These are phyloP conservation scores for Trapa bicornis DNA, from an alignment of 345 rosid species.

Conservation along the genomic window DNA sequence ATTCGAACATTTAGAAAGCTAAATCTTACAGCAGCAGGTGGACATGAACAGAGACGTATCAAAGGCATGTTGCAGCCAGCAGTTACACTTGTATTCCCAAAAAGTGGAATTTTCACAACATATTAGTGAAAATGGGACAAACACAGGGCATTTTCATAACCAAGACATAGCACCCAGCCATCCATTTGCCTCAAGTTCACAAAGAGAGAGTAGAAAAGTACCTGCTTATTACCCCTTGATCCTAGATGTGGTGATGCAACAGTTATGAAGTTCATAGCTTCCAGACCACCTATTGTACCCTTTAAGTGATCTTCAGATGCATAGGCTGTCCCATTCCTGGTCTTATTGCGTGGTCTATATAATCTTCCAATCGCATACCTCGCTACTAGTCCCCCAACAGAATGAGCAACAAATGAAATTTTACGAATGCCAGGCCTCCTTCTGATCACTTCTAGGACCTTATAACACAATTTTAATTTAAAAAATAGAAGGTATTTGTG, in stretches of 20 bases:
- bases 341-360: slow-evolving; percentile 41
- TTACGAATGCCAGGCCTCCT: slow-evolving; percentile 49
- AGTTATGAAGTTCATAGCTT: slow-evolving; percentile 76
- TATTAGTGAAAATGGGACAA: neutral
- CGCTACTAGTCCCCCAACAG: slow-evolving; percentile 87
- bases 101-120: neutral
- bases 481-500: neutral
- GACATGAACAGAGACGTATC: neutral
- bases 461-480: neutral
- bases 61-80: neutral
- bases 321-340: slow-evolving; percentile 16
- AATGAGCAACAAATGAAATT: slow-evolving; percentile 88
- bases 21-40: neutral
- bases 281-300: slow-evolving; percentile 71
- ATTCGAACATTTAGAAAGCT: neutral
- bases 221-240: slow-evolving; percentile 94
- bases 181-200: slow-evolving; percentile 1
- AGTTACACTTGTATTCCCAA: neutral
- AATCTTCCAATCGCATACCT: slow-evolving; percentile 89
- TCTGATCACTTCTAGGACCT: slow-evolving; percentile 72
- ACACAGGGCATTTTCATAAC: neutral
- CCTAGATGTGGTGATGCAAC: slow-evolving; percentile 99
- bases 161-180: neutral
- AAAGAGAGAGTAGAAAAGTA: slow-evolving; percentile 11
- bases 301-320: slow-evolving; percentile 16